Conservation (phyloP, 1,284 basidiomycete genomes). For the Lentinula novae-zelandiae region DNA sequence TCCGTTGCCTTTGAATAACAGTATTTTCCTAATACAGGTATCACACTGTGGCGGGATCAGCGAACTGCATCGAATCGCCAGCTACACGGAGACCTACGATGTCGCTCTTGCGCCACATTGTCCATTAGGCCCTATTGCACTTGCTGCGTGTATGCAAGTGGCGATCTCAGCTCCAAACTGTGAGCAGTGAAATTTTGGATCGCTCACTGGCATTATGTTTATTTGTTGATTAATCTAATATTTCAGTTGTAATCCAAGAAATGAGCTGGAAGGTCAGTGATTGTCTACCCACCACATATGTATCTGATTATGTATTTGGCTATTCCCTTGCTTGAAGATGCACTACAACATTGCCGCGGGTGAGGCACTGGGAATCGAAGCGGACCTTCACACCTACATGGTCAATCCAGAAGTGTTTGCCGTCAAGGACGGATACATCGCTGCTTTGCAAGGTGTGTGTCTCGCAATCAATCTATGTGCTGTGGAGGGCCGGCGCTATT, state of each 20-base stretch:
- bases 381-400: constrained; percentile 69
- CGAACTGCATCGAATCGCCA: constrained; percentile 67
- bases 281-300: not conserved
- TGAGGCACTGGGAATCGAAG: constrained; percentile 30
- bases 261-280: constrained; percentile 57
- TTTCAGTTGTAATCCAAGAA: constrained; percentile 60
- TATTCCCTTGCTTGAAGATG: constrained; percentile 39
- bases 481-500: not conserved
- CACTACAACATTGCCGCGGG: constrained; percentile 58
- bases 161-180: constrained; percentile 53
- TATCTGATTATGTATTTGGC: not conserved
- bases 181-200: constrained; percentile 23
- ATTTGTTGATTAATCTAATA: not conserved
- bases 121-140: constrained; percentile 66
- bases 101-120: constrained; percentile 62
- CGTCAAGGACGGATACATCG: constrained; percentile 58
- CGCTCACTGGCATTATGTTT: not conserved
- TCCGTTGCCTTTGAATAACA: not conserved
- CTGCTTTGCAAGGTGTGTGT: constrained; percentile 43
- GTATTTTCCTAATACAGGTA: constrained; percentile 32
- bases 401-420: constrained; percentile 54
- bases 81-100: constrained; percentile 67
- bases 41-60: constrained; percentile 73
- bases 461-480: not conserved
- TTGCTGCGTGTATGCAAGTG: constrained; percentile 67